Evolutionary conservation across 192 early-diverging fungal genomes (phyloP).

Genomic region (Dispira parvispora): DNA sequence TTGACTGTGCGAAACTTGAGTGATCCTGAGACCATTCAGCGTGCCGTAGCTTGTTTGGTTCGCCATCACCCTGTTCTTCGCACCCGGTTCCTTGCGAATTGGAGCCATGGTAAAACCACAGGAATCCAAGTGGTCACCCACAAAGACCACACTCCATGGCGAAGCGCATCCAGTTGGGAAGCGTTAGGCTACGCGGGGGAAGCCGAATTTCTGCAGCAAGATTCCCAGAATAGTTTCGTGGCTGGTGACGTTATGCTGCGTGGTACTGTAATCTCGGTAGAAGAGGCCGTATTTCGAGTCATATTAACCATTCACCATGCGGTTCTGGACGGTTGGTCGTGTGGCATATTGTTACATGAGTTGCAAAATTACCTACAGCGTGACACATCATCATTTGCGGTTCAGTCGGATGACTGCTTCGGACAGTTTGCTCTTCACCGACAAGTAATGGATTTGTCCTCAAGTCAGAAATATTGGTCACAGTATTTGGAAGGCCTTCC

Average conservation of each 20-base stretch:
- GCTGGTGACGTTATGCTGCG: not conserved
- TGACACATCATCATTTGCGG: not conserved
- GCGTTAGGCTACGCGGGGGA: not conserved
- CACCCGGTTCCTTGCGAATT: not conserved
- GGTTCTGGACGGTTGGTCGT: conserved; percentile 1
- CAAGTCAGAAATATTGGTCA: not conserved
- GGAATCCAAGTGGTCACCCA: not conserved
- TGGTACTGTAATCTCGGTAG: not conserved
- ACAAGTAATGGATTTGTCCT: not conserved
- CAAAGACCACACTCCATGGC: not conserved
- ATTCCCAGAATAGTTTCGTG: not conserved
- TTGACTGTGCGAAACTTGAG: not conserved
- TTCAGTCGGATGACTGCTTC: not conserved
- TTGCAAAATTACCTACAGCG: not conserved
- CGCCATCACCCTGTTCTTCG: not conserved
- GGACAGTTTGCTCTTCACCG: not conserved
- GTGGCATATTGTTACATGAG: not conserved
- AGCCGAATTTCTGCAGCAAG: not conserved
- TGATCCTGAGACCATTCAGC: not conserved
- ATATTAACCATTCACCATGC: not conserved
- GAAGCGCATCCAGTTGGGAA: not conserved
- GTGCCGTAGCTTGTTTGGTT: not conserved
- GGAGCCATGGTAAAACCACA: not conserved
- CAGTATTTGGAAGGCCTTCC: not conserved
- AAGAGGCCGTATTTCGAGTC: not conserved